Base-by-base conservation (phyloP, 2,329 filamentous ascomycete genomes). In the Trichoderma arundinaceum region DNA sequence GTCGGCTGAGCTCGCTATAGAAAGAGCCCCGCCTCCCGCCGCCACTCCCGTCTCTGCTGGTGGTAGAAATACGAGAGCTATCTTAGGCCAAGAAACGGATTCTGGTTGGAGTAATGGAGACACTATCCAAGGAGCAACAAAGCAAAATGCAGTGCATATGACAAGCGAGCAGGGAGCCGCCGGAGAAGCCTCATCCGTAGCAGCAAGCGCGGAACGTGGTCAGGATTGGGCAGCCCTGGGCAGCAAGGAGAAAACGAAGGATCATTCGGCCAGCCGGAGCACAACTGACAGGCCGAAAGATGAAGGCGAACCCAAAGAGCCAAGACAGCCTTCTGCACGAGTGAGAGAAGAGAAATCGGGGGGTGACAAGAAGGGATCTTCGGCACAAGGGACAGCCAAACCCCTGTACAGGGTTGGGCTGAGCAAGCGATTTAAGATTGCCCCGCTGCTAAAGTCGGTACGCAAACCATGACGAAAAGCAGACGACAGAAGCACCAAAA, bases 341-440 rank as follows among this genome's bases (percentile, higher is more conserved):
- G 35, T 32, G 51, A 66, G 43, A 54, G 61, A 59, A 53, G 39
- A 58, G 60, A 64, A 59, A 54, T 19, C 19, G 33, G 57, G 66
- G 67, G 46, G 32, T 65, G 51, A 22, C 60, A 62, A 52, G 13
- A 70, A 61, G 44, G 61, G 59, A 58, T 57, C 46, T 35, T 48
- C 60, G 59, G 59, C 67, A 48, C 64, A 66, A 13, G 71, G 70
- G 61, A 69, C 65, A 6, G 69, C 71, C 13, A 83, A 80, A 67
- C 81, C 81, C 15, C 68, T 79, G 15, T 83, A 82, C 68, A 78
- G 83, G 15, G 82, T 86, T 62, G 83, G 83, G 3, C 72, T 85
- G 69, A 85, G 83, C 75, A 84, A 79, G 72, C 77, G 74, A 70
- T 79, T 79, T 17, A 77, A 80, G 65, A 84, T 86, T 67, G 81